Conservation (phyloP, 306 rosid genomes). For the Phaseolus lunatus region DNA sequence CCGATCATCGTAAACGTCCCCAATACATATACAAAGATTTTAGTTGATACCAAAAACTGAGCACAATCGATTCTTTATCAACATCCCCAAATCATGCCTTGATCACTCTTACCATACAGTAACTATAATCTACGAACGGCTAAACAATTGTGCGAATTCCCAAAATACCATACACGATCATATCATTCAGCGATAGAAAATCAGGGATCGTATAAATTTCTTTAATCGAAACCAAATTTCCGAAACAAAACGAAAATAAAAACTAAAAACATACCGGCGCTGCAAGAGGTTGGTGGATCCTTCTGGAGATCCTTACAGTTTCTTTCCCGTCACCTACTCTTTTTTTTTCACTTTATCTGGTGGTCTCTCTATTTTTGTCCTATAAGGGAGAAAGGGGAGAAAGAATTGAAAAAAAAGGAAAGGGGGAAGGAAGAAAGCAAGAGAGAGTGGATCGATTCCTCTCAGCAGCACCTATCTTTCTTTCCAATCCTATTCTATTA, state of each 20-base stretch:
- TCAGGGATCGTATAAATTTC: constrained; percentile 9
- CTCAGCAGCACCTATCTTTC: constrained; percentile 41
- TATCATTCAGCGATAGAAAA: background rate
- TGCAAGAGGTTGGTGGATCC: constrained; percentile 97
- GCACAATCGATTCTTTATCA: background rate
- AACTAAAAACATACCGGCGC: constrained; percentile 70
- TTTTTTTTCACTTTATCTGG: too few species aligned
- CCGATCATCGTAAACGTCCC: background rate
- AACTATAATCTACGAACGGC: background rate
- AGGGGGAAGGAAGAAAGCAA: background rate
- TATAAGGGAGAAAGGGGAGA: background rate
- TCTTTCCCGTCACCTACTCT: too few species aligned
- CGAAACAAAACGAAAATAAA: background rate
- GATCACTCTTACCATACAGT: background rate
- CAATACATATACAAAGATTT: background rate
- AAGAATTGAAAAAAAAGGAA: background rate
- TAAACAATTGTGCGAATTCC: constrained; percentile 9
- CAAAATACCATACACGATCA: background rate
- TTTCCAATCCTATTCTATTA: background rate
- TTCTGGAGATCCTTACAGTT: constrained; percentile 93
- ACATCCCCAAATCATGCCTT: background rate
- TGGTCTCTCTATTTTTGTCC: too few species aligned
- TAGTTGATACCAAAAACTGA: background rate
- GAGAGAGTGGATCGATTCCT: constrained; percentile 37
- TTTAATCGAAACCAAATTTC: background rate